Base-by-base conservation (phyloP, 306 rosid species). In the Rubus parviflorus region DNA sequence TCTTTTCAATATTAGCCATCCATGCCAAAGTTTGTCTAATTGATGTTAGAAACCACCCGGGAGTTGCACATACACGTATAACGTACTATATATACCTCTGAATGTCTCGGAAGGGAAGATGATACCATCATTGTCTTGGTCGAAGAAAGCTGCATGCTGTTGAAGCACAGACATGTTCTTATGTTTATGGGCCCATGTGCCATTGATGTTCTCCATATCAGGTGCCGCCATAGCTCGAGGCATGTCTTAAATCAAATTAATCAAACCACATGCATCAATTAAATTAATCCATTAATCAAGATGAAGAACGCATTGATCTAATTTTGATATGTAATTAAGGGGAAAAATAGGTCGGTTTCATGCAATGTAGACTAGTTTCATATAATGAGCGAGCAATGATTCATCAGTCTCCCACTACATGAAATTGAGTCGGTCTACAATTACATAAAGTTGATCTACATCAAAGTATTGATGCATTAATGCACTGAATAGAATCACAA, bases 91-190 rank as follows among this genome's bases (percentile, higher is more conserved):
- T n/a, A 11, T 78, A 91, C 96, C 96, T 82, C 47, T 79, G 53
- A 43, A 90, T n/a, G 97, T 90, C 76, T 92, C 93, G 69, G 73
- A 83, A 20, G 97, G 97, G 77, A 89, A 90, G 74, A 92, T 83
- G 17, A 92, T 85, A 20, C 93, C 97, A 66, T 92, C 92, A 1
- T 83, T 82, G 84, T 92, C 83, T 22, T 83, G 83, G 73, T 92
- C 97, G 22, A 90, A 92, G 79, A 92, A 92, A 42, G 96, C 69
- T 5, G 42, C 96, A 65, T 92, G 97, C 46, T 92, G 97, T 72
- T 92, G 96, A 83, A 92, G 97, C 53, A 92, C 93, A 0, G 92
- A 84, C 95, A 90, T 87, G 75, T 89, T 72, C 0, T 85, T 64
- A 75, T 92, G 93, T 19, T 80, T 83, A 83, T 90, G 93, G 15